phyloP scores from a whole-genome alignment of 768 basidiomycete genomes.

The Lyophyllum atratum region DNA sequence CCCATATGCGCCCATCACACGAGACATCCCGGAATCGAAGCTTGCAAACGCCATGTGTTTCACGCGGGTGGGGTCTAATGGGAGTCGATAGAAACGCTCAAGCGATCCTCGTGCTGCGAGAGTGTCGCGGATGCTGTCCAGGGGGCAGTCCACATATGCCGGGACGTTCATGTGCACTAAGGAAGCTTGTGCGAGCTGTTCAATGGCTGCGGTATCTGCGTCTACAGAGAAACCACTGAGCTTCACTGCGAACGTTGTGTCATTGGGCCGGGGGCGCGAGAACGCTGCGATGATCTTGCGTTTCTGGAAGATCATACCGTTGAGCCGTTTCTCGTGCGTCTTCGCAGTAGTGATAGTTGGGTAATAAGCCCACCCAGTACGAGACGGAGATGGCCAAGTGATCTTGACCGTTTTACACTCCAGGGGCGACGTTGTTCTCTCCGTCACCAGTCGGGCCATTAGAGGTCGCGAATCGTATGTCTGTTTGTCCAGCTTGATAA shows the following conservation, averaged over 20 bases:
- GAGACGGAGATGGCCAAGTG: constrained; percentile 44
- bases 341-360: constrained; percentile 43
- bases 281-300: constrained; percentile 42
- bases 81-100: constrained; percentile 40
- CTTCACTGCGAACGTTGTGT: constrained; percentile 43
- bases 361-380: constrained; percentile 50
- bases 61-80: constrained; percentile 26
- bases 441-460: constrained; percentile 27
- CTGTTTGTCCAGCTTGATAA: constrained; percentile 32
- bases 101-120: constrained; percentile 38
- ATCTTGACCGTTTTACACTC: constrained; percentile 37
- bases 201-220: constrained; percentile 31
- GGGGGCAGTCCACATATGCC: constrained; percentile 34
- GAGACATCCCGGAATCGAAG: constrained; percentile 32
- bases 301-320: constrained; percentile 39
- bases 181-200: constrained; percentile 30
- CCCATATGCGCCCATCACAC: constrained; percentile 29
- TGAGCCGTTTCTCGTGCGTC: constrained; percentile 36
- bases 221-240: constrained; percentile 44
- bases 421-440: constrained; percentile 8
- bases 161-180: constrained; percentile 33
- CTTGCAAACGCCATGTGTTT: constrained; percentile 45
- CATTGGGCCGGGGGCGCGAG: constrained; percentile 30
- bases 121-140: constrained; percentile 32
- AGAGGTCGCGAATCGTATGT: constrained; percentile 24